phyloP scores from a whole-genome alignment of 2,329 filamentous ascomycete species.

The Akanthomyces lecanii region DNA sequence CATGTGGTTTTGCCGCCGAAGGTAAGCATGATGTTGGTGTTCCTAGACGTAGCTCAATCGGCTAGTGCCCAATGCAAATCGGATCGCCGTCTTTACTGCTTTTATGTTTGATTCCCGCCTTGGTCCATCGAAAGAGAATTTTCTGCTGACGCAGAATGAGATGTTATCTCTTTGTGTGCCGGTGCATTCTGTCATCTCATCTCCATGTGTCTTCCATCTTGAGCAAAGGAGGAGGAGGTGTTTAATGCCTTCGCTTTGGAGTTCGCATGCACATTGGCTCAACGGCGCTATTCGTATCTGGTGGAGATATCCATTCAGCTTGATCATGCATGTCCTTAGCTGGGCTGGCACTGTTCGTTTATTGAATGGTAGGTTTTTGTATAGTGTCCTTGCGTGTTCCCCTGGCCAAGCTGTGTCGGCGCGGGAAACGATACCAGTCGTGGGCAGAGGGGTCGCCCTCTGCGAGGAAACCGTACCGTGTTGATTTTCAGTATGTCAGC shows the following conservation, averaged over 20 bases:
- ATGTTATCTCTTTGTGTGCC: neutral
- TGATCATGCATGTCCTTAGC: constrained; percentile 21
- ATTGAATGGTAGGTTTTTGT: constrained; percentile 20
- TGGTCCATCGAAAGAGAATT: neutral
- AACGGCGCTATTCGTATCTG: neutral
- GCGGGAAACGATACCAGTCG: too few species aligned
- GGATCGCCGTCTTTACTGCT: neutral
- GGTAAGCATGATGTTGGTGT: neutral
- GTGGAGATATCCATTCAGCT: constrained; percentile 20
- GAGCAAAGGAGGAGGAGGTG: neutral
- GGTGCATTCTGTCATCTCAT: neutral
- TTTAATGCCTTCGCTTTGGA: neutral
- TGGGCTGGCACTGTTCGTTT: constrained; percentile 22
- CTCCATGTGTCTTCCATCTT: neutral
- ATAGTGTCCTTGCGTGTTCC: constrained; percentile 20
- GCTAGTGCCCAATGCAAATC: neutral
- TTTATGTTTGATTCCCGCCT: neutral
- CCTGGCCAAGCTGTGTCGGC: constrained; percentile 19
- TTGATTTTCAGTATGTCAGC: too few species aligned
- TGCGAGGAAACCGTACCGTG: too few species aligned
- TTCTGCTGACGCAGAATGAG: neutral
- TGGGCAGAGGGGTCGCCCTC: too few species aligned
- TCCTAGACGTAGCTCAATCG: neutral
- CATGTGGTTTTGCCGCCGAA: neutral
- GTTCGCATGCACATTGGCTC: neutral